Base-by-base conservation (phyloP, 805 yeast species). In the Cyberlindnera mississippiensis region DNA sequence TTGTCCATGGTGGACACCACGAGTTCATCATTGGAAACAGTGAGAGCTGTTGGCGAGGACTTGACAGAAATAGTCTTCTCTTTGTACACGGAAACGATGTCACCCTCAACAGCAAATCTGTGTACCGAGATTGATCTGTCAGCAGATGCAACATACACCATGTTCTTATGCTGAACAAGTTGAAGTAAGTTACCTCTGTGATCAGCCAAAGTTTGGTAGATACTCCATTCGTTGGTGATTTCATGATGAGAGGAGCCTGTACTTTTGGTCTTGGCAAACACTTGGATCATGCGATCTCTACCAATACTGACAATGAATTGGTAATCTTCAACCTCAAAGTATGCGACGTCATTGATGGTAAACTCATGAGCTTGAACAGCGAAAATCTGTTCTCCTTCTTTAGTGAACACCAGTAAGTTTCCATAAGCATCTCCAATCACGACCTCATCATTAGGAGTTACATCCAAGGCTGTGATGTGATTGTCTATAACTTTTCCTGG, bases 41-140 rank as follows among this genome's bases (percentile, higher is more conserved):
- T 52, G 60, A 79, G 60, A 0, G 68, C 64, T 14, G 71, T 52
- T 0, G 85, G 82, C 4, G 82, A 66, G 6, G 71, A 64, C 45
- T 76, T 79, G 18, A 75, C 59, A 0, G 80, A 60, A 7, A 82
- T 61, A 0, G 73, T 65, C 51, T 75, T 76, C 22, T 73, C 75
- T 35, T 70, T 30, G 35, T 28, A 60, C 40, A 63, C 47, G 17
- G 27, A 41, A 18, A 55, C 61, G 2, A 49, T 55, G 3, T 46
- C 42, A 20, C 53, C 59, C 3, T 51, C 59, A 11, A 50, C 40
- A 3, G 49, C 53, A 13, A 58, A 52, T 35, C 59, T 64, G 57
- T 80, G 85, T 5, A 80, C 57, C 0, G 84, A 72, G 0, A 82
- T 55, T 0, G 82, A 74, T 45, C 87, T 61, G 57, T 82, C 88